These are phyloP conservation scores for Glaciozyma martinii DNA, from an alignment of 768 basidiomycete species.

Conservation along the genomic window DNA sequence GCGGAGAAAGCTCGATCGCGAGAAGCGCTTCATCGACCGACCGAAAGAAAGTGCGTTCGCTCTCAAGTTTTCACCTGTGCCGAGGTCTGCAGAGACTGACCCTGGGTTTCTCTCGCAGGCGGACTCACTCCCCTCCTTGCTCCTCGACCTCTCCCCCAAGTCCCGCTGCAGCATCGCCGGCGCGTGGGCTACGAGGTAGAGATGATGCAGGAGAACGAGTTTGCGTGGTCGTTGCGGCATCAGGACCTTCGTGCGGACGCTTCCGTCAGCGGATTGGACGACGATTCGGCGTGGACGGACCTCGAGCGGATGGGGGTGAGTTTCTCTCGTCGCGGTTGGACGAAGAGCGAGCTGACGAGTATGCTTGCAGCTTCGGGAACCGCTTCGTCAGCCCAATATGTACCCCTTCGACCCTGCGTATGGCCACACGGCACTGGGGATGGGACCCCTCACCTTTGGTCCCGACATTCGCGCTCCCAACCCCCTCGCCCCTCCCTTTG, in stretches of 20 bases:
- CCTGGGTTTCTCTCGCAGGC: background rate
- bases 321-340: too few species aligned
- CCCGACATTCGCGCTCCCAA: slow-evolving; percentile 1
- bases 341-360: too few species aligned
- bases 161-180: slow-evolving; percentile 24
- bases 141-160: slow-evolving; percentile 13
- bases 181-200: slow-evolving; percentile 28
- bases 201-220: slow-evolving; percentile 29
- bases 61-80: background rate
- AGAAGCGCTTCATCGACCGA: slow-evolving; percentile 65
- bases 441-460: slow-evolving; percentile 5
- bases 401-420: slow-evolving; percentile 24
- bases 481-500: background rate
- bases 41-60: slow-evolving; percentile 20
- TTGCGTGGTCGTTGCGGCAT: slow-evolving; percentile 29
- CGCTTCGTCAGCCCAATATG: slow-evolving; percentile 9
- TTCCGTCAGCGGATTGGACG: slow-evolving; percentile 21
- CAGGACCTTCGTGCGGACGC: slow-evolving; percentile 28
- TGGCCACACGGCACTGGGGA: background rate
- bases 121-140: slow-evolving; percentile 28
- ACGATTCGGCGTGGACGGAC: slow-evolving; percentile 26
- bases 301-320: slow-evolving; percentile 35
- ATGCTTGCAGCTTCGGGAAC: slow-evolving; percentile 27
- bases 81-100: background rate
- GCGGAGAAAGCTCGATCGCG: slow-evolving; percentile 71